Evolutionary conservation across 192 early-diverging fungal species (phyloP).

Genomic region (Podila clonocystis): DNA sequence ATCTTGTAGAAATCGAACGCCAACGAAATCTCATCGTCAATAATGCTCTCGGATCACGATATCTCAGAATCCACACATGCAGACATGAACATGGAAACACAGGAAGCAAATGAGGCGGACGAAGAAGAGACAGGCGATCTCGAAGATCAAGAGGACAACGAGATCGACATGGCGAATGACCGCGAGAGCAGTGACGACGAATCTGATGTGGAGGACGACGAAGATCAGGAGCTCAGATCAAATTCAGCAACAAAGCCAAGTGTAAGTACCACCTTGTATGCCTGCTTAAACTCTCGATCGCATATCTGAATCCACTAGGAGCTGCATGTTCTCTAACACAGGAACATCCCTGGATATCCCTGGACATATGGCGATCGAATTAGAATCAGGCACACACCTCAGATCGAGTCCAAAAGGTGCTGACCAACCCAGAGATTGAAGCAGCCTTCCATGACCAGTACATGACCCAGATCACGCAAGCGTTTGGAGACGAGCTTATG

Average conservation of each 20-base stretch:
- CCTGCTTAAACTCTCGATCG: no score
- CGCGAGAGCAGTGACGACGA: conserved; percentile 36
- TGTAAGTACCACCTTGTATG: neutral
- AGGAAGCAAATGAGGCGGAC: neutral
- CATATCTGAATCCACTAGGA: no score
- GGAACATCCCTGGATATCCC: no score
- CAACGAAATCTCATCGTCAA: conserved; percentile 25
- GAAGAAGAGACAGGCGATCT: conserved; percentile 3
- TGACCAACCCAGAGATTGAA: conserved; percentile 48
- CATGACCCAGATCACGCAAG: conserved; percentile 46
- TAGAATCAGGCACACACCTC: conserved; percentile 47
- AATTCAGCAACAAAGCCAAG: conserved; percentile 5
- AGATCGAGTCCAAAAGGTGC: conserved; percentile 35
- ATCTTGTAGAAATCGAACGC: conserved; percentile 10
- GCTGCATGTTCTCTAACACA: no score
- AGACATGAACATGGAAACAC: conserved; percentile 5
- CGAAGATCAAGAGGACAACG: conserved; percentile 15
- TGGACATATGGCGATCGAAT: no score
- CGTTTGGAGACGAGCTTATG: conserved; percentile 47
- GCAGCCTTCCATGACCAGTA: conserved; percentile 43
- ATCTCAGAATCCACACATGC: neutral
- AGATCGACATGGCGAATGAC: conserved; percentile 27
- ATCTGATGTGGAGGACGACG: conserved; percentile 39
- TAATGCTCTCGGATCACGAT: conserved; percentile 15
- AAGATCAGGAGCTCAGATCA: conserved; percentile 34